phyloP scores from a whole-genome alignment of 495 filamentous ascomycete species.

The Penicillium bovifimosum region DNA sequence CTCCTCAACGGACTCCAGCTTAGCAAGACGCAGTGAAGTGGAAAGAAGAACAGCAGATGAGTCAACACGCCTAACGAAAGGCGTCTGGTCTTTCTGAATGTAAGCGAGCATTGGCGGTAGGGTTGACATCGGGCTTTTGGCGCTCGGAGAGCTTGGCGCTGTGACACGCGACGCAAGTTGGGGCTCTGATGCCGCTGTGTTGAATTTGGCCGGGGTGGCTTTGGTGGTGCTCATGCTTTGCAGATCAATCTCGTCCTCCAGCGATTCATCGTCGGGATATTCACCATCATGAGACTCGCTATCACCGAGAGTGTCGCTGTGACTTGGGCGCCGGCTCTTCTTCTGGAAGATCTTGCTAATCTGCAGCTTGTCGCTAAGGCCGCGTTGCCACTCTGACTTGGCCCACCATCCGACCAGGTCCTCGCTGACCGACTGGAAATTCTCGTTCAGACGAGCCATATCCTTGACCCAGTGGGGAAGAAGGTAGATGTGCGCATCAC shows the following conservation, averaged over 20 bases:
- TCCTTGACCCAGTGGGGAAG: slow-evolving; percentile 87
- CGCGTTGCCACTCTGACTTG: slow-evolving; percentile 84
- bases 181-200: slow-evolving; percentile 4
- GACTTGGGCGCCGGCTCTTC: slow-evolving; percentile 13
- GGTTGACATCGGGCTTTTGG: slow-evolving; percentile 12
- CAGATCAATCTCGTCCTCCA: slow-evolving; percentile 57
- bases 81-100: slow-evolving; percentile 51
- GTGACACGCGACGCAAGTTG: slow-evolving; percentile 42
- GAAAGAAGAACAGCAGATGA: slow-evolving; percentile 73
- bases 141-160: slow-evolving; percentile 10
- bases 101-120: slow-evolving; percentile 73
- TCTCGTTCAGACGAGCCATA: slow-evolving; percentile 70
- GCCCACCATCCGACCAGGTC: slow-evolving; percentile 94
- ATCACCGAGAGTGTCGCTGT: slow-evolving; percentile 27
- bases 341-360: slow-evolving; percentile 58
- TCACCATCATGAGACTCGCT: slow-evolving; percentile 39
- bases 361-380: slow-evolving; percentile 69
- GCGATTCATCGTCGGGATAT: slow-evolving; percentile 23
- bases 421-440: slow-evolving; percentile 79
- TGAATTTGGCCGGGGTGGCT: slow-evolving; percentile 16
- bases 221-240: slow-evolving; percentile 54
- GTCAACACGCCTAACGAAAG: slow-evolving; percentile 80
- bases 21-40: slow-evolving; percentile 80
- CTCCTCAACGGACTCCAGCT: slow-evolving; percentile 64
- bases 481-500: slow-evolving; percentile 89